Conservation (phyloP, 2,329 filamentous ascomycete genomes). For the Diaporthe citri region DNA sequence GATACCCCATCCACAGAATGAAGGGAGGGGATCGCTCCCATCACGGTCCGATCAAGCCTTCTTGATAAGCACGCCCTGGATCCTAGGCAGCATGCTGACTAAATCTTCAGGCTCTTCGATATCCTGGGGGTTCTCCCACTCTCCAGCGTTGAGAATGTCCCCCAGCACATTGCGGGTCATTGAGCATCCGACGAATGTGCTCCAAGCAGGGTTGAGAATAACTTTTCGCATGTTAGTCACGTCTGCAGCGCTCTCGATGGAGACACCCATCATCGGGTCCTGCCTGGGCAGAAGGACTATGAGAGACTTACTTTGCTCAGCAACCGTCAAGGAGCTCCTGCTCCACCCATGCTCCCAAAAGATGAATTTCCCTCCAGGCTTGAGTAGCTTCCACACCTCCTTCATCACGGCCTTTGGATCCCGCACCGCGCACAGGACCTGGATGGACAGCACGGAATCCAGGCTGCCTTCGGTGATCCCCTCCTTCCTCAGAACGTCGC, state of each 20-base stretch:
- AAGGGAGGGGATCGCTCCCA: neutral
- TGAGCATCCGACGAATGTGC: constrained; percentile 6
- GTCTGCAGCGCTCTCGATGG: neutral
- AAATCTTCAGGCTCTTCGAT: neutral
- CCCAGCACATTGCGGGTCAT: constrained; percentile 9
- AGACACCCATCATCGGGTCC: neutral
- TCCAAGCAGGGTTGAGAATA: constrained; percentile 12
- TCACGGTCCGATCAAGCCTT: neutral
- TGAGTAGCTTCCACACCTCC: constrained; percentile 3
- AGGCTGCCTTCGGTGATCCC: constrained; percentile 1
- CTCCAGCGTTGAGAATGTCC: constrained; percentile 15
- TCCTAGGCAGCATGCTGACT: constrained; percentile 7
- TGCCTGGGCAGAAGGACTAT: neutral
- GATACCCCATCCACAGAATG: neutral
- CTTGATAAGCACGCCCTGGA: constrained; percentile 3
- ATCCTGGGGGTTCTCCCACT: constrained; percentile 11
- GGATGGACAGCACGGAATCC: constrained; percentile 11
- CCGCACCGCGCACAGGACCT: constrained; percentile 1
- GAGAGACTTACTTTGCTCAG: neutral
- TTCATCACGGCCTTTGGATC: constrained; percentile 2
- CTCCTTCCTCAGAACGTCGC: neutral
- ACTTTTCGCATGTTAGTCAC: neutral
- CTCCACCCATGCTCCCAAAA: constrained; percentile 9
- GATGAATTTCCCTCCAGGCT: neutral
- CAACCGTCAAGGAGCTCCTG: constrained; percentile 10